These are phyloP conservation scores for Mycena olivaceomarginata DNA, from an alignment of 768 basidiomycete species.

Conservation along the genomic window DNA sequence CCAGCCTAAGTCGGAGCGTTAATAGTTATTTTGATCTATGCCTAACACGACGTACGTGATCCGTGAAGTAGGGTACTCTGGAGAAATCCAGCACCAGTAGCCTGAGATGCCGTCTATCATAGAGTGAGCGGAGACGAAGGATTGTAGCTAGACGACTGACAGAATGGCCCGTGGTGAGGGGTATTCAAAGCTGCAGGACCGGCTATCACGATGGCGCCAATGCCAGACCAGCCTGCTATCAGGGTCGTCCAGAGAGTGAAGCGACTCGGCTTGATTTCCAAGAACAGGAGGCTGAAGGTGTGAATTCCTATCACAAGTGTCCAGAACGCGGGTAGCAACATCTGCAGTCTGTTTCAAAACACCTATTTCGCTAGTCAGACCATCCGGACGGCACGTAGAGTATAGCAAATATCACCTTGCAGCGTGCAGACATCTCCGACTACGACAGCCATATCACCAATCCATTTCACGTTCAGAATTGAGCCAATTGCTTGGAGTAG, in stretches of 20 bases:
- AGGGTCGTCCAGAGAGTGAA: conserved; percentile 61
- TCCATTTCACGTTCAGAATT: conserved; percentile 67
- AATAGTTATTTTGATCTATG: not conserved
- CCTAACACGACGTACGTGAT: conserved; percentile 60
- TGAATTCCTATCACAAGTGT: conserved; percentile 71
- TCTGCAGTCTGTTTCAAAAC: conserved; percentile 71
- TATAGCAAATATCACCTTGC: conserved; percentile 57
- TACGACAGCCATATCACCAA: conserved; percentile 56
- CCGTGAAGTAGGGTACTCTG: conserved; percentile 61
- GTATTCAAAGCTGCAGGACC: conserved; percentile 64
- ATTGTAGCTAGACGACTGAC: conserved; percentile 53
- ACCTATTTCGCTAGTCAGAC: conserved; percentile 46
- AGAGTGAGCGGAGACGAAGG: not conserved
- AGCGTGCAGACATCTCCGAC: conserved; percentile 63
- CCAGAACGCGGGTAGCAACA: conserved; percentile 70
- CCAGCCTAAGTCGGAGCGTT: conserved; percentile 57
- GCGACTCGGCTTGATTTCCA: conserved; percentile 59
- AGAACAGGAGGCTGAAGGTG: conserved; percentile 71
- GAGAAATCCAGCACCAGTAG: conserved; percentile 75
- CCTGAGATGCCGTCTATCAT: conserved; percentile 69
- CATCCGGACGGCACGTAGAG: not conserved
- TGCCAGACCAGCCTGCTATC: conserved; percentile 66
- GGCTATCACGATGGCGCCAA: conserved; percentile 64
- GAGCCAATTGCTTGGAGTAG: conserved; percentile 67
- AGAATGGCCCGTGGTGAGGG: conserved; percentile 64